Percentiles rank a stretch among this genome's conserved stretches.
These are phyloP conservation scores for Agapanthus africanus DNA, from an alignment of 106 monocot species.

Conservation along the genomic window DNA sequence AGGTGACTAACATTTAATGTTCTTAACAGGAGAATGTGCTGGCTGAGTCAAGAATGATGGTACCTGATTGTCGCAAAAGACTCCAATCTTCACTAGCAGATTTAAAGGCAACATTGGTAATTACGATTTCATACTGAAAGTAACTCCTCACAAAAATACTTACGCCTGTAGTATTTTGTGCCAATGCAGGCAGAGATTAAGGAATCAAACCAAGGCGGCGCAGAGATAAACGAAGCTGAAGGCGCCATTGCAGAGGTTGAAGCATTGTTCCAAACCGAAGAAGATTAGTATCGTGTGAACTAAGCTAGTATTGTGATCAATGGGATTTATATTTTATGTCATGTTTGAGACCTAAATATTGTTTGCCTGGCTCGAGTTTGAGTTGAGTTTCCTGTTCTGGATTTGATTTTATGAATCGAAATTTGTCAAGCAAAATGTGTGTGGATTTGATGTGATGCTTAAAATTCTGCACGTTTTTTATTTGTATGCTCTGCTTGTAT, in stretches of 20 bases:
- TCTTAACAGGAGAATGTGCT: slow-evolving; percentile 81
- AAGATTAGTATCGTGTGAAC: too few species aligned
- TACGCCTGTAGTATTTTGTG: neutral
- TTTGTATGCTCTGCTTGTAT: too few species aligned
- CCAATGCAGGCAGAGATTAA: slow-evolving; percentile 62
- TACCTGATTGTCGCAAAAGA: slow-evolving; percentile 87
- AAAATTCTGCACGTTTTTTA: too few species aligned
- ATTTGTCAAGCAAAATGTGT: too few species aligned
- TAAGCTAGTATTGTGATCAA: too few species aligned
- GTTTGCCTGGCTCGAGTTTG: too few species aligned
- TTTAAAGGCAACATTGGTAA: slow-evolving; percentile 72
- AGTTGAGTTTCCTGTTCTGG: too few species aligned
- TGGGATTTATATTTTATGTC: too few species aligned
- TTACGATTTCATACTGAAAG: neutral
- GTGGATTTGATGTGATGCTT: too few species aligned
- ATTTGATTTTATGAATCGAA: too few species aligned
- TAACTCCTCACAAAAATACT: neutral
- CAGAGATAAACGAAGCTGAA: slow-evolving; percentile 72
- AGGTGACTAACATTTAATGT: too few species aligned
- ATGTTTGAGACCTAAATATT: too few species aligned
- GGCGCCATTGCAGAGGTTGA: slow-evolving; percentile 57
- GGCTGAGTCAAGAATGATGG: slow-evolving; percentile 98
- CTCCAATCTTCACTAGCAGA: slow-evolving; percentile 78
- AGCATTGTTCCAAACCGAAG: slow-evolving; percentile 46
- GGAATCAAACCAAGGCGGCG: slow-evolving; percentile 52